phyloP scores from a whole-genome alignment of 352 stramenopile genomes.

The Globisporangium acanthophoron region DNA sequence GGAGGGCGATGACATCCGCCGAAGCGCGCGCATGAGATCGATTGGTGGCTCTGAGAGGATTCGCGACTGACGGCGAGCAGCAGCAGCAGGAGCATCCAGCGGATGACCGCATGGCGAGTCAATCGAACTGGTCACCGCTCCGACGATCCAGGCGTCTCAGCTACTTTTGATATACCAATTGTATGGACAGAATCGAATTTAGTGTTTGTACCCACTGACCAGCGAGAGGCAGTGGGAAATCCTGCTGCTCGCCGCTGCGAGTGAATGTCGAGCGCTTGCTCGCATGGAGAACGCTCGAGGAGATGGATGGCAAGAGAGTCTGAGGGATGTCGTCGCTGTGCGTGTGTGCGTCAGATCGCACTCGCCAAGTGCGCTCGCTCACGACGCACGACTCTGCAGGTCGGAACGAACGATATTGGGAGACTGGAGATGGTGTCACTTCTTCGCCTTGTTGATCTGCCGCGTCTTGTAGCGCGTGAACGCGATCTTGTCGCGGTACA shows the following conservation, averaged over 20 bases:
- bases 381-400: too few species aligned
- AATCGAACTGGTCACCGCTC: background rate
- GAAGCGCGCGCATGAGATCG: background rate
- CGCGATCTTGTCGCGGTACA: constrained; percentile 70
- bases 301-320: too few species aligned
- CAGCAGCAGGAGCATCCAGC: background rate
- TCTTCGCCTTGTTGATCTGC: constrained; percentile 48
- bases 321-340: background rate
- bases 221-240: background rate
- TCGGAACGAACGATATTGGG: too few species aligned
- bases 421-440: constrained; percentile 8
- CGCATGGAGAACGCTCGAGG: too few species aligned
- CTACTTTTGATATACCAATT: too few species aligned
- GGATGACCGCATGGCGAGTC: background rate
- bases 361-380: too few species aligned
- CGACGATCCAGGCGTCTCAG: too few species aligned
- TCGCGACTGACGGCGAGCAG: background rate
- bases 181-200: too few species aligned
- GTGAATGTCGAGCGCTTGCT: background rate
- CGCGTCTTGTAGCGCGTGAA: constrained; percentile 53
- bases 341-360: too few species aligned
- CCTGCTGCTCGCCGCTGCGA: background rate
- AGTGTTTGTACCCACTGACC: too few species aligned
- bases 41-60: background rate
- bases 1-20: background rate